phyloP scores from a whole-genome alignment of 2,329 filamentous ascomycete species.

The Mollisiaceae sp. region DNA sequence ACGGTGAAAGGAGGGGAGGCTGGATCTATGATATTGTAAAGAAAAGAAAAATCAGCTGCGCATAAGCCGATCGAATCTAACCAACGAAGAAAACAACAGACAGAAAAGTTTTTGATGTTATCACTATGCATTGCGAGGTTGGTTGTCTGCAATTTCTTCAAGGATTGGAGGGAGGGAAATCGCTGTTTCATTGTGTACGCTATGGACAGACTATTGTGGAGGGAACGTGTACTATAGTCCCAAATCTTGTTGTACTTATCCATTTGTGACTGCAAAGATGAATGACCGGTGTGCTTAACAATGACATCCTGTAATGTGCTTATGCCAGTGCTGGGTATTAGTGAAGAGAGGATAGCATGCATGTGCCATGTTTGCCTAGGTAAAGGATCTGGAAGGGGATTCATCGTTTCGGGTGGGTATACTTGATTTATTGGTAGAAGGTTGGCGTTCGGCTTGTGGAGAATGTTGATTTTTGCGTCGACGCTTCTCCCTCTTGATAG shows the following conservation, averaged over 20 bases:
- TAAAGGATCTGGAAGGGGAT: background rate
- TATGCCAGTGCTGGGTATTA: background rate
- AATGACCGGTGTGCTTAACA: background rate
- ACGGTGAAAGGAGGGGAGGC: background rate
- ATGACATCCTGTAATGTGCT: background rate
- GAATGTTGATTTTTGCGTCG: background rate
- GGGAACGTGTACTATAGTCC: background rate
- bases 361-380: background rate
- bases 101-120: background rate
- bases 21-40: constrained; percentile 6
- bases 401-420: background rate
- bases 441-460: background rate
- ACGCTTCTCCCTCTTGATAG: background rate
- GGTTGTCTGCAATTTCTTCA: background rate
- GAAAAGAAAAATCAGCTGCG: background rate
- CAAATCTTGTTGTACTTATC: background rate
- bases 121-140: constrained; percentile 5
- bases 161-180: background rate
- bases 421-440: background rate
- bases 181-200: background rate
- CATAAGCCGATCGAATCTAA: background rate
- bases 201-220: background rate
- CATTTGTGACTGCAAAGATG: background rate
- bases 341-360: background rate
- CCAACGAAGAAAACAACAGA: background rate